phyloP scores from a whole-genome alignment of 148 eudicot genomes.

The Limonium bicolor region DNA sequence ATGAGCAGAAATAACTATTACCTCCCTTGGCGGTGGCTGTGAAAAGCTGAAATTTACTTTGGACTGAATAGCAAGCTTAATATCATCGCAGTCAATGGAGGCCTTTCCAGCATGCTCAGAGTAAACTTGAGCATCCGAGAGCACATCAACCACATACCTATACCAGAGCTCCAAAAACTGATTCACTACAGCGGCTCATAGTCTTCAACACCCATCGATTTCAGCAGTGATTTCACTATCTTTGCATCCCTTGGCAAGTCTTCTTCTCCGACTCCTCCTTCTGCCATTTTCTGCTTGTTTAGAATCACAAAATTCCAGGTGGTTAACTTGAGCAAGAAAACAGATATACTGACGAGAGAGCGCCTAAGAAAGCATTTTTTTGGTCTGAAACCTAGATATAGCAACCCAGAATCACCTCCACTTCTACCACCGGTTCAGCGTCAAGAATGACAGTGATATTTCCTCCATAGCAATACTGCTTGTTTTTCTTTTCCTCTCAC shows the following conservation, averaged over 20 bases:
- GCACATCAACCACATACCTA: constrained; percentile 68
- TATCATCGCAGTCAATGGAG: constrained; percentile 70
- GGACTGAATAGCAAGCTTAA: constrained; percentile 83
- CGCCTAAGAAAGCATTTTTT: no score
- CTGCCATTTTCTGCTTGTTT: no score
- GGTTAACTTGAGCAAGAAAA: no score
- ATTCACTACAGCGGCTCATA: constrained; percentile 79
- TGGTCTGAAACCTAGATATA: no score
- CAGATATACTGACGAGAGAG: no score
- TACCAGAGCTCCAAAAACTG: constrained; percentile 90
- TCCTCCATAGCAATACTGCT: no score
- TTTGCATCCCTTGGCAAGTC: constrained; percentile 88
- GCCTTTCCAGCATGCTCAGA: constrained; percentile 81
- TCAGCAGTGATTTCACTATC: constrained; percentile 62
- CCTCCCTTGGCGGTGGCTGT: constrained; percentile 98
- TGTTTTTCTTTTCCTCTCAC: no score
- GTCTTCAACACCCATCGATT: constrained; percentile 89
- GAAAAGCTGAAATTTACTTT: constrained; percentile 88
- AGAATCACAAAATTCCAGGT: no score
- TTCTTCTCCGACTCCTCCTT: constrained; percentile 61
- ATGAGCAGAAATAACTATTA: no score
- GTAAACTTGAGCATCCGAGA: constrained; percentile 89
- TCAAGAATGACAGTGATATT: no score
- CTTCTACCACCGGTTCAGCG: no score
- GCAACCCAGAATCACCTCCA: no score